These are phyloP conservation scores for Isabelozyma pseudorhagii DNA, from an alignment of 805 yeast species.

Conservation along the genomic window DNA sequence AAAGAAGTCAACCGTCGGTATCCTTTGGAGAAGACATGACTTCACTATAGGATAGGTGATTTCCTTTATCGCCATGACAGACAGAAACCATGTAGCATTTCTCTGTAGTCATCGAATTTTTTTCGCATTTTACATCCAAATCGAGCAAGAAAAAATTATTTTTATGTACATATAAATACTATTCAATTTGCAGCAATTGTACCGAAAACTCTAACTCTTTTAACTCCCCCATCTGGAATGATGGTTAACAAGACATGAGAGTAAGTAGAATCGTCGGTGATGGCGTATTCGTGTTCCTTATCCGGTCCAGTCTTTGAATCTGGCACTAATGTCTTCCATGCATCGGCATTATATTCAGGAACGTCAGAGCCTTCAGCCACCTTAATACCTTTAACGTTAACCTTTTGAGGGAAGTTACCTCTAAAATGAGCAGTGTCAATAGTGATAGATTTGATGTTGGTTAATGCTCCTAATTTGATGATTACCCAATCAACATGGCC, in stretches of 20 bases:
- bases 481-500: slow-evolving; percentile 93
- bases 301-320: slow-evolving; percentile 81
- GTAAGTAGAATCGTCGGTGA: slow-evolving; percentile 27
- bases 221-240: slow-evolving; percentile 97
- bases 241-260: slow-evolving; percentile 78
- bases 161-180: not conserved
- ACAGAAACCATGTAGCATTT: no score
- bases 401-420: slow-evolving; percentile 89
- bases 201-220: slow-evolving; percentile 84
- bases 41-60: not conserved
- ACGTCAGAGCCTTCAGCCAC: slow-evolving; percentile 24
- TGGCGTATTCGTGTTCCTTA: slow-evolving; percentile 62
- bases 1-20: slow-evolving; percentile 16
- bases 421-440: slow-evolving; percentile 92
- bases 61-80: not conserved
- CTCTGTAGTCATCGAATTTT: not conserved
- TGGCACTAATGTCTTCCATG: slow-evolving; percentile 66
- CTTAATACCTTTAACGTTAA: slow-evolving; percentile 63
- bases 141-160: not conserved
- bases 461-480: slow-evolving; percentile 67
- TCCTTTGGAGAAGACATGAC: slow-evolving; percentile 13
- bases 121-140: not conserved
- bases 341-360: slow-evolving; percentile 39
- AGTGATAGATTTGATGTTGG: slow-evolving; percentile 56
- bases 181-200: slow-evolving; percentile 19